Evolutionary conservation across 306 rosid species (phyloP).

Genomic region (Carpinus viminea): DNA sequence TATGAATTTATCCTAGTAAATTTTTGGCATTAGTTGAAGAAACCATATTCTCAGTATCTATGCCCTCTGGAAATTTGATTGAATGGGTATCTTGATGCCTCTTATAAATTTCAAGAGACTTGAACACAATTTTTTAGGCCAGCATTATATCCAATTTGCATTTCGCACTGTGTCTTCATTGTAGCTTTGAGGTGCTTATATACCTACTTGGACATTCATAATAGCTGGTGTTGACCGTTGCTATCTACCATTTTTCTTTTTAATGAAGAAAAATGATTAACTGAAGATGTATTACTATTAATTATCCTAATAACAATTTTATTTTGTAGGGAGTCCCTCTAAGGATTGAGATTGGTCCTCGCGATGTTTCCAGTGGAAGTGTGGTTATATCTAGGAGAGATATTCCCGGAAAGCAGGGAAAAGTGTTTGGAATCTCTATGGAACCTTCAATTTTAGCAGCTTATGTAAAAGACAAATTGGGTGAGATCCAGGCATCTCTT

Average conservation of each 20-base stretch:
- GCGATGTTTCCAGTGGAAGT: slow-evolving; percentile 82
- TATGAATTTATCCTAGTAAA: neutral
- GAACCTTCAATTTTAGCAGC: slow-evolving; percentile 74
- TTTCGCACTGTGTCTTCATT: neutral
- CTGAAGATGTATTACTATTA: neutral
- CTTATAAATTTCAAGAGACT: neutral
- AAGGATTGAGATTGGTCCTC: slow-evolving; percentile 96
- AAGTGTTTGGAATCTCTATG: slow-evolving; percentile 89
- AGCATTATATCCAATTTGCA: neutral
- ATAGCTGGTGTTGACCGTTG: neutral
- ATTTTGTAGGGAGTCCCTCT: slow-evolving; percentile 88
- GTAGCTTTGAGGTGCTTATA: neutral
- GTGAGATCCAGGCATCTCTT: slow-evolving; percentile 81
- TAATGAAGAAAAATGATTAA: neutral
- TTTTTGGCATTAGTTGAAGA: neutral
- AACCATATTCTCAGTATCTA: neutral
- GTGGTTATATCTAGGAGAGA: slow-evolving; percentile 92
- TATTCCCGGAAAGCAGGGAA: slow-evolving; percentile 94
- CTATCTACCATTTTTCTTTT: neutral
- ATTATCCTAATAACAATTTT: slow-evolving; percentile 16
- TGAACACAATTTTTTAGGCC: neutral
- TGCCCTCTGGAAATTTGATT: neutral
- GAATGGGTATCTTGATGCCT: neutral
- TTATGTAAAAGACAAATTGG: slow-evolving; percentile 76
- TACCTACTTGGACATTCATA: neutral